A percentile compares a stretch with the other conserved stretches of the same genome.
These are phyloP conservation scores for Hypoxylon rickii DNA, from an alignment of 495 filamentous ascomycete species.

Conservation along the genomic window DNA sequence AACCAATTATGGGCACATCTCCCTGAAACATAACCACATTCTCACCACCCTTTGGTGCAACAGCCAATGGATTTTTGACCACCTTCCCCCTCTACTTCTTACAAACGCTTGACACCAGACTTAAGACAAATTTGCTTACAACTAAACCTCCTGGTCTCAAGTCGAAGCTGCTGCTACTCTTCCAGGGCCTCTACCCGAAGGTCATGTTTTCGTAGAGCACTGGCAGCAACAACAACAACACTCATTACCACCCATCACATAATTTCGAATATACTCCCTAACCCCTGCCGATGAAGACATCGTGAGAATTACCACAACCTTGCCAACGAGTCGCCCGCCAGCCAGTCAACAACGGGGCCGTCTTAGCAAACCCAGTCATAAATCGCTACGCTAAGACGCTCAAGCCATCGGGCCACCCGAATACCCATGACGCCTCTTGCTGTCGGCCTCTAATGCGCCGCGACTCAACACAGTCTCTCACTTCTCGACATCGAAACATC, in stretches of 20 bases:
- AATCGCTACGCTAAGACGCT: slow-evolving; percentile 27
- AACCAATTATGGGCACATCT: slow-evolving; percentile 9
- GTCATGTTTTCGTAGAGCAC: slow-evolving; percentile 4
- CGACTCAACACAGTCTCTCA: neutral
- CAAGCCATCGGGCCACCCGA: slow-evolving; percentile 23
- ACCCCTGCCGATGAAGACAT: neutral
- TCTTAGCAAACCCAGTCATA: slow-evolving; percentile 26
- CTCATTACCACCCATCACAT: neutral
- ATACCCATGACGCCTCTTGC: slow-evolving; percentile 26
- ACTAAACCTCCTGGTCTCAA: slow-evolving; percentile 7
- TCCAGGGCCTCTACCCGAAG: neutral
- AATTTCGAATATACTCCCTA: neutral
- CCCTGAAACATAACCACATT: slow-evolving; percentile 23
- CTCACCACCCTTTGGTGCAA: slow-evolving; percentile 6
- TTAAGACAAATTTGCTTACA: neutral
- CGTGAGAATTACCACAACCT: neutral
- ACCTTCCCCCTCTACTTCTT: neutral
- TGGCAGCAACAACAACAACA: neutral
- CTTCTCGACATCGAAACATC: slow-evolving; percentile 19
- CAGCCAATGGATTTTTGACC: slow-evolving; percentile 1
- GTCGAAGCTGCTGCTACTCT: slow-evolving; percentile 1
- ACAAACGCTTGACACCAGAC: slow-evolving; percentile 3
- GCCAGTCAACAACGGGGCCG: slow-evolving; percentile 6
- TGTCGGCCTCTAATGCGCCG: slow-evolving; percentile 17
- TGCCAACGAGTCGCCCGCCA: slow-evolving; percentile 18